Evolutionary conservation across 2,329 filamentous ascomycete species (phyloP), one percentile per base, ranked within the genome.

Genomic region (Leptosphaerulina australis): DNA sequence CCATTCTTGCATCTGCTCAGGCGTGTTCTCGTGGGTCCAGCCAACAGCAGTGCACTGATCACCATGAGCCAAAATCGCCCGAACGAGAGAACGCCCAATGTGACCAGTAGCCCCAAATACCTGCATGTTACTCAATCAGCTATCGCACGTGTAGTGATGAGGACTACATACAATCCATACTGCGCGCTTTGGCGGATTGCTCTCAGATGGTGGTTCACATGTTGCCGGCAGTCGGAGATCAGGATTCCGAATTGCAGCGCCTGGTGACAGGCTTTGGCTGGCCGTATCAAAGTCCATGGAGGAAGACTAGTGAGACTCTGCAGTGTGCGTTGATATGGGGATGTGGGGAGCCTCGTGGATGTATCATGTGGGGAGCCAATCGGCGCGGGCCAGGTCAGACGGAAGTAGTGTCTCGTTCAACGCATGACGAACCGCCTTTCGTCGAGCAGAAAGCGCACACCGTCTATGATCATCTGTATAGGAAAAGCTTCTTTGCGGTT

Each of bases 101-200:
- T 99, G 94, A 47, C 94, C 94, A n/a, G 92, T 97, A 38, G 91
- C 92, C 38, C 94, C 94, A 74, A 97, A 99, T 45, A 97, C 80
- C 90, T 66, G 39, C 14, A 14, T 15, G 10, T 21, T 31, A 35
- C 25, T 25, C 17, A 10, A 41, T 63, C 11, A 52, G 28, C 35
- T 46, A 46, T 39, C 36, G 36, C 14, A 39, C 21, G 11, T 28
- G 26, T 18, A n/a, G 14, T 17, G 18, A 20, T 14, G 45, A 34
- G 31, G 37, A 35, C 2, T 18, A 78, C 85, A 69, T 79, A 94
- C 90, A 69, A 97, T 85, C 93, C 93, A 97, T 76, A 93, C 87
- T 56, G 91, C 83, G 70, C 88, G 88, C 69, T 86, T 88, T 2
- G 84, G 79, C 9, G 88, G 85, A 49, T 87, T 86, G 36, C 82